These are phyloP conservation scores for Escovopsis sp. DNA, from an alignment of 2,329 filamentous ascomycete genomes.

Conservation along the genomic window DNA sequence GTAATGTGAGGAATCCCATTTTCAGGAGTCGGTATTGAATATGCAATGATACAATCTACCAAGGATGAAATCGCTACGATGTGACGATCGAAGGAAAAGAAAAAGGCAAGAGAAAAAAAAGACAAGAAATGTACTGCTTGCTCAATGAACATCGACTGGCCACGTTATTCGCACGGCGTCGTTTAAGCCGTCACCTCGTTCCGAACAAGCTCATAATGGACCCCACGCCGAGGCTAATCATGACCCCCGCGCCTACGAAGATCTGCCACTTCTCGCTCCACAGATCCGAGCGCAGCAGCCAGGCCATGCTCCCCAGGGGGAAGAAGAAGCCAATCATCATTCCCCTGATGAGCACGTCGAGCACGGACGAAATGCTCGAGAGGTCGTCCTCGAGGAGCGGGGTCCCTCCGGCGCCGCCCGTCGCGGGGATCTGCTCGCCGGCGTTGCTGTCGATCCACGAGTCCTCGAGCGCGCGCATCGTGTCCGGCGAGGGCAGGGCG, in stretches of 20 bases:
- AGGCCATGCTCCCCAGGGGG: constrained; percentile 73
- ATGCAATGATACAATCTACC: no score
- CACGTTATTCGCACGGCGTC: no score
- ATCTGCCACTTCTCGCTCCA: constrained; percentile 75
- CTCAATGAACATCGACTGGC: no score
- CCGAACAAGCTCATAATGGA: constrained; percentile 39
- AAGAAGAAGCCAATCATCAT: constrained; percentile 91
- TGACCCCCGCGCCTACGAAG: constrained; percentile 71
- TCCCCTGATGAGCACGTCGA: constrained; percentile 79
- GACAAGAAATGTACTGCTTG: no score
- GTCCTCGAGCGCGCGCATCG: constrained; percentile 69
- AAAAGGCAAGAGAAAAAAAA: no score
- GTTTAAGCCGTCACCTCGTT: background rate
- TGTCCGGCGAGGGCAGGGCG: constrained; percentile 67
- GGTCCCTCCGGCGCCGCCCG: constrained; percentile 10
- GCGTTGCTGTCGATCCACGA: constrained; percentile 69
- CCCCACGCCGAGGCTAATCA: constrained; percentile 66
- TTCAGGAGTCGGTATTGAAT: no score
- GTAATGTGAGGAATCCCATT: no score
- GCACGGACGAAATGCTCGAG: constrained; percentile 35
- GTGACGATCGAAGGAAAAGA: no score
- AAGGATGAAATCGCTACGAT: no score
- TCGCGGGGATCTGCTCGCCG: constrained; percentile 23
- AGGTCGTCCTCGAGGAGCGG: constrained; percentile 27
- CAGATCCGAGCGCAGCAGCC: constrained; percentile 73